Conservation (phyloP, 192 early-diverging fungal genomes). For the Backusella tarrabulga region DNA sequence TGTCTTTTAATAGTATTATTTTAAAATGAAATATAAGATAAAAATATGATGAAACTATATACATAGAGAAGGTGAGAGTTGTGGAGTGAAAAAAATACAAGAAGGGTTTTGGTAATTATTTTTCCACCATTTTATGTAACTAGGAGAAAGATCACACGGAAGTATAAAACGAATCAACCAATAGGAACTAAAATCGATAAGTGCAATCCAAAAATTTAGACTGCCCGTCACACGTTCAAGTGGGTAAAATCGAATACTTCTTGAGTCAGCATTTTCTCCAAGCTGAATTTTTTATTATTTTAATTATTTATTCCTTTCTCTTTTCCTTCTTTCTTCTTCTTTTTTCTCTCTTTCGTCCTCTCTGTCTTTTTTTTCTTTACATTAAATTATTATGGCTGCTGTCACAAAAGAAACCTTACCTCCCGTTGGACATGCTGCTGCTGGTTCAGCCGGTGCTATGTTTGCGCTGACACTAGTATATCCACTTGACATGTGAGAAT, state of each 20-base stretch:
- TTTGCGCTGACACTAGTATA: constrained; percentile 92
- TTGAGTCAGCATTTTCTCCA: constrained; percentile 9
- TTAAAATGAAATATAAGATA: not conserved
- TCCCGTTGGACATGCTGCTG: constrained; percentile 91
- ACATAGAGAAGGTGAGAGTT: not conserved
- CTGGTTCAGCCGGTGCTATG: constrained; percentile 91
- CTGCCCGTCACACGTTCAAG: constrained; percentile 7
- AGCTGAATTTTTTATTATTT: not conserved
- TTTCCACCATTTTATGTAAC: not conserved
- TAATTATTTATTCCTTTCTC: not conserved
- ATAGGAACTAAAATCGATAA: not conserved
- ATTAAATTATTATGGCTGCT: constrained; percentile 1
- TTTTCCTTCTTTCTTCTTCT: not conserved
- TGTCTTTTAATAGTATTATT: not conserved
- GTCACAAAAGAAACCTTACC: constrained; percentile 48
- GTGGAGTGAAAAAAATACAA: not conserved
- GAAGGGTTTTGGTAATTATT: not conserved
- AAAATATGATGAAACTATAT: not conserved
- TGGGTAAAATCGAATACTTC: constrained; percentile 2
- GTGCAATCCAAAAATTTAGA: constrained; percentile 2
- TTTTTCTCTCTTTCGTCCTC: not conserved
- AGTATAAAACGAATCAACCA: not conserved
- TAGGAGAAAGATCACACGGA: not conserved
- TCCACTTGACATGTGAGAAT: constrained; percentile 91
- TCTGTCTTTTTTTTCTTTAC: not conserved